phyloP scores from a whole-genome alignment of 2,329 filamentous ascomycete genomes.

The Hypoxylon sp. region DNA sequence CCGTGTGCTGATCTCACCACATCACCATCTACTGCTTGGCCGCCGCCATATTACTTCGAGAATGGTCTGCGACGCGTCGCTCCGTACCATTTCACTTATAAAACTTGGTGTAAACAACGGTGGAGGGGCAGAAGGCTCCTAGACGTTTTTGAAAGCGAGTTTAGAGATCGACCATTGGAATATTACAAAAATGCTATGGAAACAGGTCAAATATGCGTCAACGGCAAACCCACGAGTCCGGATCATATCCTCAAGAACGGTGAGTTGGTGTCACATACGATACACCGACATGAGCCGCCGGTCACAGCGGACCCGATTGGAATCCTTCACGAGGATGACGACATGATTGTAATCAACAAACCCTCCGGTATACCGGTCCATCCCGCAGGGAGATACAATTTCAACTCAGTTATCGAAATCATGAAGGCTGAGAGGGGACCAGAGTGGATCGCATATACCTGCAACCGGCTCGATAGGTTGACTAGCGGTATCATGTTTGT shows the following conservation, averaged over 20 bases:
- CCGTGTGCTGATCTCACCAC: conserved; percentile 51
- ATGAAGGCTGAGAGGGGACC: conserved; percentile 80
- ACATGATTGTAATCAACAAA: conserved; percentile 97
- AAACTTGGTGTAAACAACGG: conserved; percentile 93
- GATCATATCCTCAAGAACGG: conserved; percentile 86
- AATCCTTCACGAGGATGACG: conserved; percentile 90
- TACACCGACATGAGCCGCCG: conserved; percentile 96
- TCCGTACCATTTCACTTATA: conserved; percentile 95
- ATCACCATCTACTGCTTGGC: conserved; percentile 61
- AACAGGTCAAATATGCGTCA: conserved; percentile 82
- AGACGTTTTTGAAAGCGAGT: conserved; percentile 92
- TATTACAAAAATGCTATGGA: conserved; percentile 93
- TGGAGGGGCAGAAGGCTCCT: conserved; percentile 87
- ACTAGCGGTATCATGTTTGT: conserved; percentile 99
- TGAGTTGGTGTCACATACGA: conserved; percentile 90
- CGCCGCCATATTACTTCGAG: conserved; percentile 84
- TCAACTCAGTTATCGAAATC: conserved; percentile 95
- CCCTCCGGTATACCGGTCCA: conserved; percentile 96
- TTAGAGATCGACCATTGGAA: conserved; percentile 85
- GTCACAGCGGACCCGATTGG: conserved; percentile 85
- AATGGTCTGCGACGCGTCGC: conserved; percentile 85
- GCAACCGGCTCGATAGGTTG: conserved; percentile 92
- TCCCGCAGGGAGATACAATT: conserved; percentile 94
- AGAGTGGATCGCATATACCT: conserved; percentile 74
- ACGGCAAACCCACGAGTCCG: conserved; percentile 78